Conservation (phyloP, 352 stramenopile species). For the Globisporangium abappressorium region DNA sequence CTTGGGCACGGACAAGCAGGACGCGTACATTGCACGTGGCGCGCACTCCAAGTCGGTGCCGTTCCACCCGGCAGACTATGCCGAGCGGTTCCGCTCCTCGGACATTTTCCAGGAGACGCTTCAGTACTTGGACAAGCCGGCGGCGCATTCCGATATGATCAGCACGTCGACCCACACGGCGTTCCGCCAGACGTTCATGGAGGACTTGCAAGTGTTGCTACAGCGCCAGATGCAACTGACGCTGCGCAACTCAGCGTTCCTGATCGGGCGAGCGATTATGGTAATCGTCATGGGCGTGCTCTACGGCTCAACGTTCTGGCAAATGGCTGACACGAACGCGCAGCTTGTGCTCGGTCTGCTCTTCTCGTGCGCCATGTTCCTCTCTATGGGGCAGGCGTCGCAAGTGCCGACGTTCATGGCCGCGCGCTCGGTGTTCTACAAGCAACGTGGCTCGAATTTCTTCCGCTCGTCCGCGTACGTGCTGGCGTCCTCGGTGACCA, state of each 20-base stretch:
- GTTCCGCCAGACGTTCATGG: slow-evolving; percentile 50
- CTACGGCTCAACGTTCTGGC: slow-evolving; percentile 65
- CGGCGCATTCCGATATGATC: slow-evolving; percentile 6
- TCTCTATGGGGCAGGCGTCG: slow-evolving; percentile 75
- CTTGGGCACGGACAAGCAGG: slow-evolving; percentile 49
- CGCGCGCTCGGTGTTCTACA: slow-evolving; percentile 82
- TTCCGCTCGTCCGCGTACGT: slow-evolving; percentile 83
- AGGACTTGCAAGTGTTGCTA: slow-evolving; percentile 46
- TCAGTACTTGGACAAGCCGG: slow-evolving; percentile 31
- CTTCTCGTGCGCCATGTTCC: slow-evolving; percentile 87
- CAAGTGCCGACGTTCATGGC: slow-evolving; percentile 83
- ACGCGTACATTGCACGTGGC: slow-evolving; percentile 30
- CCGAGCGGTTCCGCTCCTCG: slow-evolving; percentile 46
- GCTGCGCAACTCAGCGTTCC: slow-evolving; percentile 45
- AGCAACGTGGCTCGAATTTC: slow-evolving; percentile 87
- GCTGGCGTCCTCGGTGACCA: slow-evolving; percentile 43
- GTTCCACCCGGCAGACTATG: slow-evolving; percentile 41
- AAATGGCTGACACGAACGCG: slow-evolving; percentile 48
- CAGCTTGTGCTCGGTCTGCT: slow-evolving; percentile 80
- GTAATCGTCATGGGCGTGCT: slow-evolving; percentile 62
- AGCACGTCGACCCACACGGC: neutral
- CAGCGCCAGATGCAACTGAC: slow-evolving; percentile 70
- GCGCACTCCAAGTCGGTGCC: slow-evolving; percentile 13
- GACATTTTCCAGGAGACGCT: slow-evolving; percentile 49
- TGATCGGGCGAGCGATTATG: slow-evolving; percentile 47